Base-by-base conservation (phyloP, 331 rosid species). In the Malus hybrid region DNA sequence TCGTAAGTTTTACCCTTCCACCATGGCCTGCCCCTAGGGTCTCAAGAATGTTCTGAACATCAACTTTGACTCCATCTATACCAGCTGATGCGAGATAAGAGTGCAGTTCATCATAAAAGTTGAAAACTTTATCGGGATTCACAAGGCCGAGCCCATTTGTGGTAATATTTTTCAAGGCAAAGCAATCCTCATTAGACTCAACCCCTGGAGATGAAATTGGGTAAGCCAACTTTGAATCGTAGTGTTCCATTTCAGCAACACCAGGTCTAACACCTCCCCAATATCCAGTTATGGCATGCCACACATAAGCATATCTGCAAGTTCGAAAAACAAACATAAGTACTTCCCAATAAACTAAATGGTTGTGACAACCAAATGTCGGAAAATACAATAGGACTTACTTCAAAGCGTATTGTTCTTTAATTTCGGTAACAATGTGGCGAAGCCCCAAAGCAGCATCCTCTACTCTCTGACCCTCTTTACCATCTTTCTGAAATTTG, bases 231-330 rank as follows among this genome's bases (percentile, higher is more conserved):
- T 85, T 81, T 16, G 99, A 80, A 4, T 94, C 96, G 1, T 88
- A 94, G 63, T 87, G 97, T 71, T 91, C 92, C 97, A 90, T 94
- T 33, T 78, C 96, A 3, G 76, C 33, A 75, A 70, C 84, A 31
- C 82, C 95, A 52, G 97, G 93, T 70, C 81, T 90, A 72, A 94
- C 96, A 69, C 96, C 99, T 6, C 99, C 99, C 99, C 99, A 94
- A 34, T 94, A 94, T n/a, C 99, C 99, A 10, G 94, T 88, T 79
- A 94, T 88, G 5, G 99, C 97, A 75, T 94, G 97, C 96, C 99
- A 94, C 67, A 92, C 96, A 72, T 90, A 94, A 57, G 93, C 86
- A 29, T 87, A 77, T 87, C 98, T 93, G 78, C 12, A 24, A 69
- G 50, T 32, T 65, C 9, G 68, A 67, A 5, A 60, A 60, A 11